Evolutionary conservation across 768 basidiomycete species (phyloP).

Genomic region (Melanogaster broomeanus): DNA sequence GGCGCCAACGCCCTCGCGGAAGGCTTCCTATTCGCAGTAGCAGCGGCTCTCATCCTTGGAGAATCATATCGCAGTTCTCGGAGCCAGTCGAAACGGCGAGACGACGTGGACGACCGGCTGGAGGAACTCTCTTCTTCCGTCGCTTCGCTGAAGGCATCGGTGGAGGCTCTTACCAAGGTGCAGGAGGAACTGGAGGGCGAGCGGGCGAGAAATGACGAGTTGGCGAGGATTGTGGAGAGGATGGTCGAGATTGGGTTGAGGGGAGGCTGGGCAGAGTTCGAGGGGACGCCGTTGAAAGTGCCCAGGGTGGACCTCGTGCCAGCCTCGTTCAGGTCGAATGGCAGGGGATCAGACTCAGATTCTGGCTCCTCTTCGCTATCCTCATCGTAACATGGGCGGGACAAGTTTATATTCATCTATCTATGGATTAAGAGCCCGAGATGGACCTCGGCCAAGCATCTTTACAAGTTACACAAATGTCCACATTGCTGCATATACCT

Average conservation of each 20-base stretch:
- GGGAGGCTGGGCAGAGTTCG: constrained; percentile 65
- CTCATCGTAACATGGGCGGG: neutral
- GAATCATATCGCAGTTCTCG: constrained; percentile 78
- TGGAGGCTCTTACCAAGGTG: constrained; percentile 43
- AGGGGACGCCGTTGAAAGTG: constrained; percentile 55
- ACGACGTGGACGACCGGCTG: constrained; percentile 69
- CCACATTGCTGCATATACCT: neutral
- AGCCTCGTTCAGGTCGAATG: neutral
- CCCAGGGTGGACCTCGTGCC: constrained; percentile 42
- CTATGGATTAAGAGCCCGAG: neutral
- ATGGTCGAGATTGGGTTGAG: constrained; percentile 69
- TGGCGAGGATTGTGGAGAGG: constrained; percentile 63
- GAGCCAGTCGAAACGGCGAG: constrained; percentile 68
- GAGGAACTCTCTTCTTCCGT: constrained; percentile 55
- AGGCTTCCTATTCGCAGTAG: constrained; percentile 81
- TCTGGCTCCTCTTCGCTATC: constrained; percentile 3
- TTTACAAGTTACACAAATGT: constrained; percentile 6
- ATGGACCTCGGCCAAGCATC: neutral
- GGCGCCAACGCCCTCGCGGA: constrained; percentile 85
- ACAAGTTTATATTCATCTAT: neutral
- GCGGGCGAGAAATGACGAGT: constrained; percentile 55
- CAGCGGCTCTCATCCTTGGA: constrained; percentile 69
- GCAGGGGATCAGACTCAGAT: neutral
- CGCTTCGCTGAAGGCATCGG: constrained; percentile 42
- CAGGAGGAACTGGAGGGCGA: constrained; percentile 42